These are phyloP conservation scores for Apiotrichum gamsii DNA, from an alignment of 1,284 basidiomycete genomes.

Conservation along the genomic window DNA sequence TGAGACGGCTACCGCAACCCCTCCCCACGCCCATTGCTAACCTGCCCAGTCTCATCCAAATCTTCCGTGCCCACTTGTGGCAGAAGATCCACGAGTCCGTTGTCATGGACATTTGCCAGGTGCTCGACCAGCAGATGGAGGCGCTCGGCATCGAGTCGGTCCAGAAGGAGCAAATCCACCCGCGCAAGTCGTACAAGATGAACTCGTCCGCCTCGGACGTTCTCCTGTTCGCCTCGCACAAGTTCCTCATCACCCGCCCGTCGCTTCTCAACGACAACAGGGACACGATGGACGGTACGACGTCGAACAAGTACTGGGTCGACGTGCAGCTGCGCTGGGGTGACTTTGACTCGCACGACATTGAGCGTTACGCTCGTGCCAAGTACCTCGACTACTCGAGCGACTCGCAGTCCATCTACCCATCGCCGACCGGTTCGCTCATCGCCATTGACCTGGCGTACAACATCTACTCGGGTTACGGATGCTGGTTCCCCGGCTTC, in stretches of 20 bases:
- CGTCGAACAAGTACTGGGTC: constrained; percentile 98
- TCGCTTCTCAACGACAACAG: constrained; percentile 94
- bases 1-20: no score
- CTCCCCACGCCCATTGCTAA: no score
- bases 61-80: constrained; percentile 99
- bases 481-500: constrained; percentile 98
- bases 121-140: constrained; percentile 98
- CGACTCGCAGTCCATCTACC: constrained; percentile 96
- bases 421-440: constrained; percentile 95
- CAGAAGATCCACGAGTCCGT: constrained; percentile 70
- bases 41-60: constrained; percentile 91
- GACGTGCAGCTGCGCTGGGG: constrained; percentile 98
- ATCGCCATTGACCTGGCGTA: constrained; percentile 96
- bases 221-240: constrained; percentile 91
- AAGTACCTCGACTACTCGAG: constrained; percentile 83
- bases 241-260: constrained; percentile 97
- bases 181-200: constrained; percentile 99
- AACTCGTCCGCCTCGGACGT: constrained; percentile 93
- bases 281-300: constrained; percentile 93
- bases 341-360: constrained; percentile 98
- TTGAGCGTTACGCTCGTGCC: constrained; percentile 92
- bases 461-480: constrained; percentile 98
- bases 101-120: constrained; percentile 88
- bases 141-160: constrained; percentile 98
- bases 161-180: constrained; percentile 64